A percentile compares a stretch with the other conserved stretches of the same genome.
Evolutionary conservation across 495 filamentous ascomycete genomes (phyloP).

Genomic region (Talaromyces nanjingensis): DNA sequence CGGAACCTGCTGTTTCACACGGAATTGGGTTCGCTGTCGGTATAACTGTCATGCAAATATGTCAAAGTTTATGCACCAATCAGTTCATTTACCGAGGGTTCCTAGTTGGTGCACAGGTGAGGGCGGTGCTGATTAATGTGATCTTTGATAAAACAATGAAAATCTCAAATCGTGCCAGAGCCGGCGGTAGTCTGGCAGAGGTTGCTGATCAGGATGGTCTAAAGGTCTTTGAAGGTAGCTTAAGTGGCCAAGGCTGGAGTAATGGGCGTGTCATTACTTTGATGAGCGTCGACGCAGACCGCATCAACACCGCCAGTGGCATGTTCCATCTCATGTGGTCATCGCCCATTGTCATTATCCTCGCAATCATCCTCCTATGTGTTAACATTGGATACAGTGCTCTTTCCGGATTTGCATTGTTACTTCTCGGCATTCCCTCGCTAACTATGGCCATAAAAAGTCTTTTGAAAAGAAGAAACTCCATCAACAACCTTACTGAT

Average conservation of each 20-base stretch:
- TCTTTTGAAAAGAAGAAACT: conserved; percentile 62
- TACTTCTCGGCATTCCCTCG: conserved; percentile 68
- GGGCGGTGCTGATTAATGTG: conserved; percentile 65
- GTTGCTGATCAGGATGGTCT: conserved; percentile 25
- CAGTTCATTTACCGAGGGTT: conserved; percentile 80
- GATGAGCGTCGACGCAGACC: conserved; percentile 91
- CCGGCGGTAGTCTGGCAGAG: conserved; percentile 51
- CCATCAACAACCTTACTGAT: conserved; percentile 89
- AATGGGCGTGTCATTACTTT: conserved; percentile 86
- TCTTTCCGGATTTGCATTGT: conserved; percentile 75
- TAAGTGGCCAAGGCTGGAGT: conserved; percentile 60
- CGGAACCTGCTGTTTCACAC: conserved; percentile 53
- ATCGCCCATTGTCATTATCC: conserved; percentile 65
- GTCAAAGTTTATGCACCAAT: conserved; percentile 65
- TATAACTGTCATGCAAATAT: conserved; percentile 66
- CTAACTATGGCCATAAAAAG: conserved; percentile 65
- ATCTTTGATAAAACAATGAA: conserved; percentile 81
- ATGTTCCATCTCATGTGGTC: conserved; percentile 91
- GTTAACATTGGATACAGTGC: conserved; percentile 86
- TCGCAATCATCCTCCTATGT: conserved; percentile 70
- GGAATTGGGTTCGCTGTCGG: conserved; percentile 72
- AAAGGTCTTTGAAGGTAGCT: conserved; percentile 38
- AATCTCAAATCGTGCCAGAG: conserved; percentile 70
- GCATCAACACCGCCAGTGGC: conserved; percentile 75
- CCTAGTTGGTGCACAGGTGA: conserved; percentile 69